phyloP scores from a whole-genome alignment of 768 basidiomycete species.

The Podaxis carcinomalis region DNA sequence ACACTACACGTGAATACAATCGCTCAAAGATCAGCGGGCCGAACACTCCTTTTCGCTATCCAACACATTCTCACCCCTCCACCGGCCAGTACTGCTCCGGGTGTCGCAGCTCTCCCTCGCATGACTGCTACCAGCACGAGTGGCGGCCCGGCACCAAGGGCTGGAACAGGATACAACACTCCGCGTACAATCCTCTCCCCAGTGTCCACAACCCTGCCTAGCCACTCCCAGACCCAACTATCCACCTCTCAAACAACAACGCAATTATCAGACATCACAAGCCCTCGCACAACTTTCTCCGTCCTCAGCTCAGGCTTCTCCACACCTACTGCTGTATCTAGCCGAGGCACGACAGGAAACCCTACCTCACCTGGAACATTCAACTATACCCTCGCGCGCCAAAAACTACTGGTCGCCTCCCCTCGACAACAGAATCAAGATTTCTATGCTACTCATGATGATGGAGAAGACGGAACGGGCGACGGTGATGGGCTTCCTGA shows the following conservation, averaged over 20 bases:
- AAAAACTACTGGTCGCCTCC: constrained; percentile 43
- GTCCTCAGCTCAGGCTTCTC: constrained; percentile 48
- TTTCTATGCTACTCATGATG: neutral
- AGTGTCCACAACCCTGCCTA: neutral
- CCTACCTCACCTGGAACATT: constrained; percentile 24
- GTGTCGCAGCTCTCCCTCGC: constrained; percentile 17
- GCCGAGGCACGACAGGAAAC: constrained; percentile 23
- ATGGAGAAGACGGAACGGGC: constrained; percentile 11
- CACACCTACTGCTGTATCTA: constrained; percentile 37
- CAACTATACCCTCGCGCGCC: constrained; percentile 47
- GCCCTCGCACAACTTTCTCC: constrained; percentile 15
- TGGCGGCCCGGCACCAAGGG: neutral
- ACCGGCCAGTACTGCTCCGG: constrained; percentile 16
- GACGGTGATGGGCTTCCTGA: neutral
- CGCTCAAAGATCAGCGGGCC: constrained; percentile 26
- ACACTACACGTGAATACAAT: constrained; percentile 37
- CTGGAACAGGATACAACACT: constrained; percentile 5
- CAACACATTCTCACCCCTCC: constrained; percentile 56
- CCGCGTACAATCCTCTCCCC: constrained; percentile 6
- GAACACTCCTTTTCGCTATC: constrained; percentile 49
- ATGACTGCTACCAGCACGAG: neutral
- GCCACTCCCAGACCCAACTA: neutral
- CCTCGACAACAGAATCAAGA: constrained; percentile 26
- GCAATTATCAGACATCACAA: constrained; percentile 28
- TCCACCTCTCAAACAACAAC: neutral